Evolutionary conservation across 1,139 yeast species (phyloP), one percentile per base, ranked within the genome.

Genomic region (Citeromyces hawaiiensis): DNA sequence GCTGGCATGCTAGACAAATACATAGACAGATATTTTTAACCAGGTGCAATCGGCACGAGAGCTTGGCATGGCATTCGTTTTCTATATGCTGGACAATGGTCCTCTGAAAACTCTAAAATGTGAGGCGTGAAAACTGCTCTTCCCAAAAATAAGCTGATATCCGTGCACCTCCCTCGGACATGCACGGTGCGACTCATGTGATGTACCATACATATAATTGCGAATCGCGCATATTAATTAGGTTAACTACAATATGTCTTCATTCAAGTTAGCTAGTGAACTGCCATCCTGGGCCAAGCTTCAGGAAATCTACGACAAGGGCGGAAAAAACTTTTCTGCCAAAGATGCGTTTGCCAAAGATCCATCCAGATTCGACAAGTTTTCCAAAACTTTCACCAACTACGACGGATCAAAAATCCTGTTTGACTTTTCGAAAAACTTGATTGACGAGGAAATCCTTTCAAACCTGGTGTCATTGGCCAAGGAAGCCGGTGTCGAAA

Each of bases 351-450:
- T 91, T 61, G 61, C 69, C 41, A 64, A 72, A 49, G 96, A 91
- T 60, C 63, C 83, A 14, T 55, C 71, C 46, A 76, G 98, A 59
- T 86, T 79, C 58, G 69, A 66, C 47, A 86, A 85, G 62, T 77
- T 68, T 55, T 73, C 94, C 48, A 75, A 75, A 59, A 77, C 83
- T 42, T 86, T 87, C 61, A 65, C 68, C 53, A 88, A 87, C 68
- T 83, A 59, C 60, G 96, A 88, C 55, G 88, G 82, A 37, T 81
- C 94, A 40, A 70, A 87, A 66, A 83, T 91, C 54, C 68, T 91
- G 54, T 91, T 88, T 58, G 98, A 91, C 61, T 91, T 80, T 71
- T 85, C 96, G 53, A 91, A 91, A 72, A 91, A 91, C 66, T 72
- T 91, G 60, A 67, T 91, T 56, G 81, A 87, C 59, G 95, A 87